Percentiles rank a stretch among this genome's conserved stretches.
Evolutionary conservation across 805 yeast genomes (phyloP).

Genomic region (Candida orba): DNA sequence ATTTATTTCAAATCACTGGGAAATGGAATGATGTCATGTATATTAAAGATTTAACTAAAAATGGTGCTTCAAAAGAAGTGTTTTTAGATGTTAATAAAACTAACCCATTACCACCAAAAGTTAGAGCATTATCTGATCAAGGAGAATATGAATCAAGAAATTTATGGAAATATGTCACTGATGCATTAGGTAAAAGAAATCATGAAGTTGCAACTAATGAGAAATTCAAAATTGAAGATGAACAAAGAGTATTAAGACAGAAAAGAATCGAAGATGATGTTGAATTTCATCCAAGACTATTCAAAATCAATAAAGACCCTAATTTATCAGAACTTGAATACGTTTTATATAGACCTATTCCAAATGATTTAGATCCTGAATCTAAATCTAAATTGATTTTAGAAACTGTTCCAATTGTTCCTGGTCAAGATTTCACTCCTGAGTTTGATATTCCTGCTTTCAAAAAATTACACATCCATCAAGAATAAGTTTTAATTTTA

Average conservation of each 20-base stretch:
- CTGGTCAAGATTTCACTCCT: slow-evolving; percentile 66
- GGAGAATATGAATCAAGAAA: slow-evolving; percentile 73
- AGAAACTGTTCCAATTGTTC: slow-evolving; percentile 69
- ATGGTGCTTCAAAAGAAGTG: slow-evolving; percentile 35
- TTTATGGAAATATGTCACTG: slow-evolving; percentile 76
- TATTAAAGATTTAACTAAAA: slow-evolving; percentile 45
- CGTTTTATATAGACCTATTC: slow-evolving; percentile 57
- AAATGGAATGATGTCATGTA: slow-evolving; percentile 90
- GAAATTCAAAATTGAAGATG: slow-evolving; percentile 78
- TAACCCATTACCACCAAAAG: slow-evolving; percentile 51
- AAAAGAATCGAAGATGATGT: slow-evolving; percentile 70
- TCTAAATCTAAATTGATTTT: slow-evolving; percentile 49
- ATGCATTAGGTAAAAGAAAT: slow-evolving; percentile 72
- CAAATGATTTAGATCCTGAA: slow-evolving; percentile 42
- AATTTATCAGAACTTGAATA: slow-evolving; percentile 46
- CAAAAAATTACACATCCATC: slow-evolving; percentile 34
- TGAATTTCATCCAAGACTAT: slow-evolving; percentile 75
- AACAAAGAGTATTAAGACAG: slow-evolving; percentile 72
- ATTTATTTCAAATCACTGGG: slow-evolving; percentile 64
- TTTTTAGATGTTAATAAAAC: slow-evolving; percentile 59
- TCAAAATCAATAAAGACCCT: slow-evolving; percentile 40
- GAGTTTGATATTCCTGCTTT: slow-evolving; percentile 65
- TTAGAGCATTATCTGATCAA: slow-evolving; percentile 75
- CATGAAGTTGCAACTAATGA: slow-evolving; percentile 84
- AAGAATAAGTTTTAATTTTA: background rate